Evolutionary conservation across 805 yeast genomes (phyloP).

Genomic region (Kuraishia floccosa): DNA sequence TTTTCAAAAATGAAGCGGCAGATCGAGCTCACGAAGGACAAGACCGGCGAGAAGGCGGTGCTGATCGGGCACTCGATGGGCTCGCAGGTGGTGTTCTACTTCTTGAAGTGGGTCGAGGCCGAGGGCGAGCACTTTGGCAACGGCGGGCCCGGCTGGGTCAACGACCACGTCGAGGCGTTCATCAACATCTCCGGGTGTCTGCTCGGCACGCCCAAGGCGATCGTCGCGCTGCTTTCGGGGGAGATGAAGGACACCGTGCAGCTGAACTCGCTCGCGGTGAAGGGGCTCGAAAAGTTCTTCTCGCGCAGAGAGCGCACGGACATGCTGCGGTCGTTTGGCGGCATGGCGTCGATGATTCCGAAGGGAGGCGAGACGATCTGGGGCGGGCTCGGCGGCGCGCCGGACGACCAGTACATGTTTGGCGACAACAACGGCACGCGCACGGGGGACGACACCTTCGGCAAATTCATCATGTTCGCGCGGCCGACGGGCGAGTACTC

Average conservation of each 20-base stretch:
- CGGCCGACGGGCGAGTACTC: conserved; percentile 31
- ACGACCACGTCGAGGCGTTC: conserved; percentile 68
- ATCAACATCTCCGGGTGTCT: conserved; percentile 86
- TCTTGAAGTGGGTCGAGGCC: conserved; percentile 95
- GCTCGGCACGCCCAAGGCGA: conserved; percentile 90
- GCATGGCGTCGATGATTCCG: conserved; percentile 90
- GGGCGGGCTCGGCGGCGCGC: conserved; percentile 63
- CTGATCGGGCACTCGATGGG: conserved; percentile 96
- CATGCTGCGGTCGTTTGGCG: conserved; percentile 83
- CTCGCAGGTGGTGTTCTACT: conserved; percentile 76
- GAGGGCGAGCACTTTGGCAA: conserved; percentile 71
- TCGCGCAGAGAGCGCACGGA: conserved; percentile 82
- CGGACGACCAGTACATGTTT: conserved; percentile 44
- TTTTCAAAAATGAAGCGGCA: conserved; percentile 65
- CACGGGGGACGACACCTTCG: conserved; percentile 32
- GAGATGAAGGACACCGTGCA: conserved; percentile 98
- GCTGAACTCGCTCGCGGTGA: conserved; percentile 82
- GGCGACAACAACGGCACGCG: conserved; percentile 7
- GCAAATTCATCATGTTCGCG: conserved; percentile 61
- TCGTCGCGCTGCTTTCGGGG: conserved; percentile 88
- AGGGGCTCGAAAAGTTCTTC: conserved; percentile 90
- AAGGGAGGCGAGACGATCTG: conserved; percentile 88
- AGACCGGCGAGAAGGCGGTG: conserved; percentile 58
- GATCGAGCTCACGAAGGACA: conserved; percentile 48
- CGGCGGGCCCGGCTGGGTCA: conserved; percentile 88